A percentile compares a stretch with the other conserved stretches of the same genome.
Conservation (phyloP, 805 yeast species). For the Candida mattraensis region DNA sequence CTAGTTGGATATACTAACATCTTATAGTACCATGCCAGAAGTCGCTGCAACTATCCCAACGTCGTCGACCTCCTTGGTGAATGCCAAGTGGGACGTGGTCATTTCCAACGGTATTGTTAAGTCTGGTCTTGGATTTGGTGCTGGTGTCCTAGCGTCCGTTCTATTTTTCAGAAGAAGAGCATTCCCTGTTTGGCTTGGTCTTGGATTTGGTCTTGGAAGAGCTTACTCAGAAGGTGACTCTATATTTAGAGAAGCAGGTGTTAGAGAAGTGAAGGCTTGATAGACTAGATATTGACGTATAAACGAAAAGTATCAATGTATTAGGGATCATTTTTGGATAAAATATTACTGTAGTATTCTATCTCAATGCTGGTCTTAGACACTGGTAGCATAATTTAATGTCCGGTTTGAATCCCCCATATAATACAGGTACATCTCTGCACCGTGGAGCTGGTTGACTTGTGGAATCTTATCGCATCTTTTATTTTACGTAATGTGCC, state of each 20-base stretch:
- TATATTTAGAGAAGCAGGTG: conserved; percentile 82
- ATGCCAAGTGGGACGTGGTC: conserved; percentile 84
- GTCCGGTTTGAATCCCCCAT: too few relatives aligned
- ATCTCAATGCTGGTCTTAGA: too few relatives aligned
- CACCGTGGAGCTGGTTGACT: too few relatives aligned
- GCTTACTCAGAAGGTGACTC: conserved; percentile 99
- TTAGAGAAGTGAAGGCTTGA: conserved; percentile 71
- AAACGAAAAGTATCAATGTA: too few relatives aligned
- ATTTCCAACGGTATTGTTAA: conserved; percentile 91
- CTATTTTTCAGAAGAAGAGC: conserved; percentile 89
- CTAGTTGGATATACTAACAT: neutral
- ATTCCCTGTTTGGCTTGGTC: conserved; percentile 97
- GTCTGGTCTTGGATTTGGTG: conserved; percentile 95
- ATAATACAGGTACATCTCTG: too few relatives aligned
- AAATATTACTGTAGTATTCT: too few relatives aligned
- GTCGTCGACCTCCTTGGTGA: conserved; percentile 30
- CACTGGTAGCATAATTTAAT: too few relatives aligned
- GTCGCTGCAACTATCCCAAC: conserved; percentile 22
- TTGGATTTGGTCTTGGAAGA: conserved; percentile 97
- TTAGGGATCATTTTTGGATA: too few relatives aligned
- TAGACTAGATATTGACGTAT: conserved; percentile 1
- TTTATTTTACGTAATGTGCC: neutral
- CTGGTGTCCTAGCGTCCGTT: conserved; percentile 91
- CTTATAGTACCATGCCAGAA: conserved; percentile 23
- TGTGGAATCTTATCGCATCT: neutral